A percentile compares a stretch with the other conserved stretches of the same genome.
These are phyloP conservation scores for Plantago major DNA, from an alignment of 257 asterid species.

Conservation along the genomic window DNA sequence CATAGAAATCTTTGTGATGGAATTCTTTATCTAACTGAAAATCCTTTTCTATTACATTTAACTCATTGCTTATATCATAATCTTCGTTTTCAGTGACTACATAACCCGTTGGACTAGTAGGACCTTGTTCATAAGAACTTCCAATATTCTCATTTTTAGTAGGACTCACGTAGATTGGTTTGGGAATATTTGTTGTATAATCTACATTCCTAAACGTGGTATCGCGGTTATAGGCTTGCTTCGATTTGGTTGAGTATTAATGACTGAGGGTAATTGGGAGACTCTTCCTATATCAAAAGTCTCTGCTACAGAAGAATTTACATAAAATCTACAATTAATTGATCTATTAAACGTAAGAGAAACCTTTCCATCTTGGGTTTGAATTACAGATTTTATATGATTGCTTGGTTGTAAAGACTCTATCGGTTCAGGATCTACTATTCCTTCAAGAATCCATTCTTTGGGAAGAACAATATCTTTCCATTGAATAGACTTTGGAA, in stretches of 20 bases:
- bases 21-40: no score
- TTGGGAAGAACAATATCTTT: background rate
- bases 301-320: background rate
- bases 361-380: background rate
- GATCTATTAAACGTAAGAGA: background rate
- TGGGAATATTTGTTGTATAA: background rate
- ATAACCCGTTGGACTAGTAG: background rate
- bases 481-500: background rate
- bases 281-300: slow-evolving; percentile 9
- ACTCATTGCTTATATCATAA: no score
- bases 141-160: no score
- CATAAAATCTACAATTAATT: background rate
- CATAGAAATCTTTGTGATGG: background rate
- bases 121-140: background rate
- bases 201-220: background rate
- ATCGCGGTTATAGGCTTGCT: background rate
- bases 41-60: background rate
- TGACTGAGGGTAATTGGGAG: background rate
- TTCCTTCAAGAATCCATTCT: background rate
- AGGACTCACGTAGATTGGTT: background rate
- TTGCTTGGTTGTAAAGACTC: background rate
- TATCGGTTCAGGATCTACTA: background rate
- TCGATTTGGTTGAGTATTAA: background rate
- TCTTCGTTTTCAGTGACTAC: background rate
- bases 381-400: background rate